A percentile compares a stretch with the other conserved stretches of the same genome.
phyloP scores from a whole-genome alignment of 176 grass and related monocot genomes.

The Bromus sterilis region DNA sequence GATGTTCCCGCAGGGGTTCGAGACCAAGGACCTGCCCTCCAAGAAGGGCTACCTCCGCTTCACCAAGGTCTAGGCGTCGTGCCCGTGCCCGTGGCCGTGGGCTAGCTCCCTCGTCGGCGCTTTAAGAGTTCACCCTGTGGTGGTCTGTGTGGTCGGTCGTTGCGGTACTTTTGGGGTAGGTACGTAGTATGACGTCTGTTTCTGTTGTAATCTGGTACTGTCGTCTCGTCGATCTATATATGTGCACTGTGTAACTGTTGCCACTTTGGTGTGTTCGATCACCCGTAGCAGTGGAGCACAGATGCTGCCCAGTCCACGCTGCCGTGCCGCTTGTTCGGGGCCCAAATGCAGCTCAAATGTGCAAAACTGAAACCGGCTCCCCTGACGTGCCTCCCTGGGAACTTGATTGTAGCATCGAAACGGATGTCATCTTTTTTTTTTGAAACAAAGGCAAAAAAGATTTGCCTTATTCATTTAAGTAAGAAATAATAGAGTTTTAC shows the following conservation, averaged over 20 bases:
- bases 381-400: too few species aligned
- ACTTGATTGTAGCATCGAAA: too few species aligned
- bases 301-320: not conserved
- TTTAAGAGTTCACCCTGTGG: not conserved
- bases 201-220: not conserved
- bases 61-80: slow-evolving; percentile 45
- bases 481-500: too few species aligned
- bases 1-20: slow-evolving; percentile 47
- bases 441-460: too few species aligned
- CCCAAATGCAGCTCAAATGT: not conserved
- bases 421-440: too few species aligned
- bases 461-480: too few species aligned
- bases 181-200: not conserved
- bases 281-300: not conserved
- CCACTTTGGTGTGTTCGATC: not conserved
- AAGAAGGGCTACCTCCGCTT: slow-evolving; percentile 76
- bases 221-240: not conserved
- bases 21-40: slow-evolving; percentile 60
- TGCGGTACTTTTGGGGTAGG: not conserved
- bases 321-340: too few species aligned
- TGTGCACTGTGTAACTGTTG: not conserved
- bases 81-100: not conserved
- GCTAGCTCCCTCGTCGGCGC: not conserved
- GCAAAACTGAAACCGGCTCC: too few species aligned
- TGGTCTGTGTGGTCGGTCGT: not conserved